Evolutionary conservation across 2,329 filamentous ascomycete genomes (phyloP), one percentile per base, ranked within the genome.

Genomic region (Talaromyces sp.): DNA sequence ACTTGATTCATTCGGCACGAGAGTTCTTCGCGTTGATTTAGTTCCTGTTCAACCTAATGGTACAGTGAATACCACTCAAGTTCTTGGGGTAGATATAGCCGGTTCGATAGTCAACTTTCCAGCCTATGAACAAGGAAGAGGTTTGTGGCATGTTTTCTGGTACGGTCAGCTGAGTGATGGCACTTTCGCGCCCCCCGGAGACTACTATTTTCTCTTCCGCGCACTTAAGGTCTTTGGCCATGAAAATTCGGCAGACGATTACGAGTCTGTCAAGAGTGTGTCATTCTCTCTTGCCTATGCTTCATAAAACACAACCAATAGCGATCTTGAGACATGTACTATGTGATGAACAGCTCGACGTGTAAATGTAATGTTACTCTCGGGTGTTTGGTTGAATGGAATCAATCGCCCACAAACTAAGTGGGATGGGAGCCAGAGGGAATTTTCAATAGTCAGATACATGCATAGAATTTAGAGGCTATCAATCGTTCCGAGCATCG

Each of bases 141-240:
- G 58, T 14, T 14, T 27, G 35, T 56, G 59, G 58, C 50, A 58
- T 54, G 37, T 37, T 19, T 58, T 61, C 19, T 66, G 64, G 64
- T 35, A 58, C 27, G 74, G 74, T n/a, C 33, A 69, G 11, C 62
- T 75, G 49, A 71, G 69, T 7, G 72, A 74, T 31, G 70, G 70
- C 10, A 70, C 67, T 2, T 60, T 70, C 10, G 69, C 69, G 3
- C 72, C 72, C 1, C 71, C 71, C 11, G 74, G 74, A 9, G 65
- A 66, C 3, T 75, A 75, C 63, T 65, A 63, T 57, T 67, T 75
- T 14, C 65, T 74, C 7, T 68, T 72, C 13, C 68, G 71, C n/a
- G 74, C 69, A 4, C 66, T 75, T 39, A 70, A 68, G 57, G 69
- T 74, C 33, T 75, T 72, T 60, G 74, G 73, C 6, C 68, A 75